Percentiles rank a stretch among this genome's conserved stretches.
Evolutionary conservation across 2,329 filamentous ascomycete genomes (phyloP).

Genomic region (Mycogone perniciosa): DNA sequence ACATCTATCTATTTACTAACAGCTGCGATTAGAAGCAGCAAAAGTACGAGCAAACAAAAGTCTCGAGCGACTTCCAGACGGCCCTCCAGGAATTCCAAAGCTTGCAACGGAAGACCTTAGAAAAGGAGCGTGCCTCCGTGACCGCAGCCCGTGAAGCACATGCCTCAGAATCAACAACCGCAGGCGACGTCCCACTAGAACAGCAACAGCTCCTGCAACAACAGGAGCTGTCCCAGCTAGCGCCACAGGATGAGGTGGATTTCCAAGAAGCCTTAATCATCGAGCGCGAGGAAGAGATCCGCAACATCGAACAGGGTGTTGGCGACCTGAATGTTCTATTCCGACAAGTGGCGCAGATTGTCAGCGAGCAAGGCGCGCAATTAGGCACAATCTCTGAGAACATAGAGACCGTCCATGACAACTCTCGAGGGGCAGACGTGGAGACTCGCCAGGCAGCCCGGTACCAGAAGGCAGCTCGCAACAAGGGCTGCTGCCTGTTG

Average conservation of each 20-base stretch:
- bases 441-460: constrained; percentile 80
- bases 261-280: constrained; percentile 95
- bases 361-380: constrained; percentile 85
- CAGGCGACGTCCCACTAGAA: constrained; percentile 25
- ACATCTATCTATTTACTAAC: constrained; percentile 1
- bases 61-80: constrained; percentile 87
- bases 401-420: constrained; percentile 72
- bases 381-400: constrained; percentile 85
- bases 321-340: constrained; percentile 95
- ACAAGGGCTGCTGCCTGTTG: constrained; percentile 88
- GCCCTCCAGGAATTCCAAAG: constrained; percentile 86
- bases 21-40: constrained; percentile 65
- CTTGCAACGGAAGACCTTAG: constrained; percentile 82
- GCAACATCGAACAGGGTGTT: constrained; percentile 94
- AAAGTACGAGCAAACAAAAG: constrained; percentile 92
- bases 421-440: constrained; percentile 77
- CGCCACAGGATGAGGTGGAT: constrained; percentile 89
- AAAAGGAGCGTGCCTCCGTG: constrained; percentile 85
- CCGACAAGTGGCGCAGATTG: constrained; percentile 95
- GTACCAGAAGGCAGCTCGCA: constrained; percentile 92
- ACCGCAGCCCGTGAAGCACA: constrained; percentile 75
- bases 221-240: constrained; percentile 71
- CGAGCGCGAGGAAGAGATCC: constrained; percentile 93
- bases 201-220: constrained; percentile 55
- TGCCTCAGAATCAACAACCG: constrained; percentile 48